These are phyloP conservation scores for Mycotypha africana DNA, from an alignment of 371 early-diverging fungal species.

Conservation along the genomic window DNA sequence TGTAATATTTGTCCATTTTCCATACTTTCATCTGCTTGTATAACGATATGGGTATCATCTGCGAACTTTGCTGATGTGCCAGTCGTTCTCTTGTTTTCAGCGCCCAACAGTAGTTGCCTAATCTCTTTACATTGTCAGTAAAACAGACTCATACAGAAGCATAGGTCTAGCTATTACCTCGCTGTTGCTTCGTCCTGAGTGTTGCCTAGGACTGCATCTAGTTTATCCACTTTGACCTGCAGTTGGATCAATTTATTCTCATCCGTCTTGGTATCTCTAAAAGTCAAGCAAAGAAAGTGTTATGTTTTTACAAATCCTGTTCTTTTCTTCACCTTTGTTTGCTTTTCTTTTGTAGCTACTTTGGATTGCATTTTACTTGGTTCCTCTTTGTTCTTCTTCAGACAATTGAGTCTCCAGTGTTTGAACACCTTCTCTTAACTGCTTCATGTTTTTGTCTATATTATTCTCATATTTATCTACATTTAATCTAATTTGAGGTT, in stretches of 20 bases:
- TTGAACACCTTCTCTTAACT: conserved; percentile 50
- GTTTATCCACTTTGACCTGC: conserved; percentile 57
- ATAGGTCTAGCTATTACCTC: no score
- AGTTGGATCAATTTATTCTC: conserved; percentile 56
- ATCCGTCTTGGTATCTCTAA: conserved; percentile 49
- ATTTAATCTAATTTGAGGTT: conserved; percentile 30
- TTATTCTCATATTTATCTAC: conserved; percentile 53
- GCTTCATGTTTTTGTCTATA: conserved; percentile 51
- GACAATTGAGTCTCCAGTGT: conserved; percentile 57
- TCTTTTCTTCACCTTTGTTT: no score
- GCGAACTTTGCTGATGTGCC: no score
- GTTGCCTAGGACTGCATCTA: conserved; percentile 53
- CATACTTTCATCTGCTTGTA: no score
- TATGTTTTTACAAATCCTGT: no score
- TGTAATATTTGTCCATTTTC: conserved; percentile 63
- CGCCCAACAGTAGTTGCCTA: conserved; percentile 31
- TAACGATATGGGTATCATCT: no score
- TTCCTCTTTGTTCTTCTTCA: conserved; percentile 52
- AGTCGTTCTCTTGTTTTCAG: no score
- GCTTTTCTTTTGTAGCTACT: no score
- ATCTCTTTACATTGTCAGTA: no score
- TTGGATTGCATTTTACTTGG: no score
- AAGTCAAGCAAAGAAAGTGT: not conserved
- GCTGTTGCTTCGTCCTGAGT: conserved; percentile 46
- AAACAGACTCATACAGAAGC: no score